Evolutionary conservation across 352 stramenopile genomes (phyloP).

Genomic region (Phytophthora europaea): DNA sequence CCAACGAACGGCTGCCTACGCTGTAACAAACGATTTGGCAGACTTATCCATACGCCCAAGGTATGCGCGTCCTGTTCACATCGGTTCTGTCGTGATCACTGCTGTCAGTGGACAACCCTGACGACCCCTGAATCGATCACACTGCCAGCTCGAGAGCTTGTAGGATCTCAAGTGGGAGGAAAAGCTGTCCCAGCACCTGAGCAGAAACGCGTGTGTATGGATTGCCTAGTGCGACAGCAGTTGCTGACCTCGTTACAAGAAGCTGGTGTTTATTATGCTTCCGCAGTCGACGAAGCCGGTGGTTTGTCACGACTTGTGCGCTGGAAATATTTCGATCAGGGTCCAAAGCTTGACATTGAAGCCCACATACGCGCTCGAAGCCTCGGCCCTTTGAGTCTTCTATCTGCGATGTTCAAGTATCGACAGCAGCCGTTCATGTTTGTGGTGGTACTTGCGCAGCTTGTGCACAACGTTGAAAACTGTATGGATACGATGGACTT

Average conservation of each 20-base stretch:
- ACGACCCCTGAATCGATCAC: conserved; percentile 29
- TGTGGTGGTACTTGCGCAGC: conserved; percentile 67
- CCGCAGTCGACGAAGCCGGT: conserved; percentile 54
- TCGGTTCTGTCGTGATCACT: conserved; percentile 64
- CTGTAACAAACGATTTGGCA: conserved; percentile 56
- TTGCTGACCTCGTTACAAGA: conserved; percentile 55
- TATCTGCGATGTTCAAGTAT: conserved; percentile 77
- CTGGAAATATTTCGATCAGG: conserved; percentile 66
- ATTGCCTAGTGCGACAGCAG: conserved; percentile 67
- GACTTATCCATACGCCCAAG: conserved; percentile 57
- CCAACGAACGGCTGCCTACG: conserved; percentile 44
- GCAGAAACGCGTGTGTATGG: conserved; percentile 49
- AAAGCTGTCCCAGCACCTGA: conserved; percentile 7
- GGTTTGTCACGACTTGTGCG: conserved; percentile 61
- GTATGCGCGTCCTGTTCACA: conserved; percentile 57
- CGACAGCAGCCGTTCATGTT: conserved; percentile 78
- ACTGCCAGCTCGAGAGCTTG: background rate
- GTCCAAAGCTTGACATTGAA: conserved; percentile 55
- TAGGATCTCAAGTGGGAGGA: conserved; percentile 14
- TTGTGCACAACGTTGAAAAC: conserved; percentile 67
- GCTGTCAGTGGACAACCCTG: conserved; percentile 36
- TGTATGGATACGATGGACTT: conserved; percentile 70
- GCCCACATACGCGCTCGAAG: conserved; percentile 48
- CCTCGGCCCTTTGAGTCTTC: conserved; percentile 59
- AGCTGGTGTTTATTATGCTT: conserved; percentile 45